phyloP scores from a whole-genome alignment of 140 eudicot species.

The Ambrosia hybrid region DNA sequence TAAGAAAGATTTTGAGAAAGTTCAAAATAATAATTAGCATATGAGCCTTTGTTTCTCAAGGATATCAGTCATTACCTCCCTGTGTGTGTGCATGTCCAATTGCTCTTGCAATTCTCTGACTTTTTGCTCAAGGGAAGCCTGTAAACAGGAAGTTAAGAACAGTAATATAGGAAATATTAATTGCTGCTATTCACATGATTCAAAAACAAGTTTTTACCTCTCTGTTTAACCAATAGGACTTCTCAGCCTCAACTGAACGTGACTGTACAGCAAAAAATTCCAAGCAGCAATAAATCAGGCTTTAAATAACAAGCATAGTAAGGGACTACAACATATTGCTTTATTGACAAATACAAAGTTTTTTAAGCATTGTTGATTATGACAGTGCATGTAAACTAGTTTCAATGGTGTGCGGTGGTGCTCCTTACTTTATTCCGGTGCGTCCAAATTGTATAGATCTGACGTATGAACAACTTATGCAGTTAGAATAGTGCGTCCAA shows the following conservation, averaged over 20 bases:
- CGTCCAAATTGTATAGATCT: too few relatives aligned
- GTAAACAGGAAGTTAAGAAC: slow-evolving; percentile 3
- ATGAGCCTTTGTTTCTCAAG: slow-evolving; percentile 5
- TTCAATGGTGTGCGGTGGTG: too few relatives aligned
- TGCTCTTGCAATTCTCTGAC: slow-evolving; percentile 47
- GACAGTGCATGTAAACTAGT: too few relatives aligned
- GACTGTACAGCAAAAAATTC: slow-evolving; percentile 24
- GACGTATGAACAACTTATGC: too few relatives aligned
- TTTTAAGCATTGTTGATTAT: too few relatives aligned
- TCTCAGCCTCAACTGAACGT: slow-evolving; percentile 31
- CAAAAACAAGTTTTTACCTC: slow-evolving; percentile 31
- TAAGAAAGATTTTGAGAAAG: slow-evolving; percentile 11
- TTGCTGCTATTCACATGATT: background rate
- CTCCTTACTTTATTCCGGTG: too few relatives aligned
- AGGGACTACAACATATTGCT: background rate
- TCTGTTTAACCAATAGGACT: slow-evolving; percentile 35
- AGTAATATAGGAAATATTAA: background rate
- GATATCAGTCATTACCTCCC: slow-evolving; percentile 41
- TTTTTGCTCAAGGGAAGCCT: slow-evolving; percentile 55
- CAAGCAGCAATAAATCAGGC: background rate
- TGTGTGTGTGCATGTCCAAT: slow-evolving; percentile 36
- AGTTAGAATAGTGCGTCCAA: too few relatives aligned
- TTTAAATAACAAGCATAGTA: background rate
- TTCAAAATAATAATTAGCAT: slow-evolving; percentile 5
- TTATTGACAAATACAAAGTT: too few relatives aligned